phyloP scores from a whole-genome alignment of 2,329 filamentous ascomycete genomes.

The Orbilia ellipsospora region DNA sequence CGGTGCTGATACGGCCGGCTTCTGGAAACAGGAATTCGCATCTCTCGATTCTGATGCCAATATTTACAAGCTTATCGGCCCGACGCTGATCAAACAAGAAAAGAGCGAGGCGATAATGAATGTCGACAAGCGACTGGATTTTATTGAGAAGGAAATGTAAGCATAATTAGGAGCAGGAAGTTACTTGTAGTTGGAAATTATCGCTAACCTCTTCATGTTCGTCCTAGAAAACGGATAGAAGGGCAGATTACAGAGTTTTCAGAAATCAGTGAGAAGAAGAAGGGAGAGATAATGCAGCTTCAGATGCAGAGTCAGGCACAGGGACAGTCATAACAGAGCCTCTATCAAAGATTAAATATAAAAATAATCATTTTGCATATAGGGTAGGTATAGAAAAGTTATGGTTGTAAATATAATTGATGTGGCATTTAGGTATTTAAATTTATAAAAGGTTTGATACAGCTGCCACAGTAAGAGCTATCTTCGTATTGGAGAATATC shows the following conservation, averaged over 20 bases:
- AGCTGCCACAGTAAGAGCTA: not conserved
- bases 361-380: constrained; percentile 1
- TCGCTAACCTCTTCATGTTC: constrained; percentile 33
- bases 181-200: not conserved
- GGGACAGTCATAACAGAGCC: constrained; percentile 50
- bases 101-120: constrained; percentile 88
- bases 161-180: constrained; percentile 58
- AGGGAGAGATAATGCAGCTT: constrained; percentile 70
- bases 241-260: constrained; percentile 73
- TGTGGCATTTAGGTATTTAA: constrained; percentile 32
- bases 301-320: constrained; percentile 62
- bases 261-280: constrained; percentile 73
- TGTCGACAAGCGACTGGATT: constrained; percentile 89
- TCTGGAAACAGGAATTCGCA: constrained; percentile 76
- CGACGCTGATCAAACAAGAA: constrained; percentile 93
- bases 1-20: too few species aligned
- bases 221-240: constrained; percentile 72
- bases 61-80: constrained; percentile 96
- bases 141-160: constrained; percentile 93
- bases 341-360: not conserved
- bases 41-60: constrained; percentile 81
- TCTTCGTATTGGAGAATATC: not conserved
- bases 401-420: constrained; percentile 43
- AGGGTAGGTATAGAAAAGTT: constrained; percentile 20
- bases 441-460: constrained; percentile 9